Evolutionary conservation across 768 basidiomycete species (phyloP), one percentile per base, ranked within the genome.

Genomic region (Suillus discolor): DNA sequence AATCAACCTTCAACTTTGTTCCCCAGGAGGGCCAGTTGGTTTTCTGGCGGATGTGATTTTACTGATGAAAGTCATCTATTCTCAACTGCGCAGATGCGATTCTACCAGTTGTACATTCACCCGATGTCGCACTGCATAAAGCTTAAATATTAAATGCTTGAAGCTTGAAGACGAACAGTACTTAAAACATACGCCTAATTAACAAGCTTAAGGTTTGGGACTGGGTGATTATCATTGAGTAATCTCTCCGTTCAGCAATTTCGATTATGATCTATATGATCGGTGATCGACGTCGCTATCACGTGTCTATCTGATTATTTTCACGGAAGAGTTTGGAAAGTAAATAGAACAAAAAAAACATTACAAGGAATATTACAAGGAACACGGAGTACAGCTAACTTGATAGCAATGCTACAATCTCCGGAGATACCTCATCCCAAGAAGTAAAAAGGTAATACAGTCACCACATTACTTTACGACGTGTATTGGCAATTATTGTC

Each of bases 321-420:
- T 53, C 28, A 53, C 51, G 31, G 31, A 31, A 31, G 31, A 31
- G 31, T 18, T 53, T 8, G 8, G 8, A 28, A 53, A 36, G n/a
- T 57, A 36, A 57, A 15, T 36, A 23, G 13, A 57, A 4, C 34
- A 31, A 13, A 57, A 57, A 8, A 2, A 23, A 49, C 6, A 49
- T 49, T 23, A 49, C 47, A 44, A 54, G 9, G 31, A 55, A 34
- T 18, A 36, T 57, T 53, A 53, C 51, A 39, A 59, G 57, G 57
- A 39, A 39, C 15, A 11, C 23, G 57, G 57, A 59, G 23, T 59
- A 60, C 39, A 42, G 39, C 25, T 41, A 28, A 57, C 23, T 36
- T 15, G 11, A n/a, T 39, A 38, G 38, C 16, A 60, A 41, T 59
- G 36, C 39, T 59, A 59, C 57, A 57, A 38, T 23, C 36, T 59